Evolutionary conservation across 2,329 filamentous ascomycete genomes (phyloP).

Genomic region (Metarhizium album): DNA sequence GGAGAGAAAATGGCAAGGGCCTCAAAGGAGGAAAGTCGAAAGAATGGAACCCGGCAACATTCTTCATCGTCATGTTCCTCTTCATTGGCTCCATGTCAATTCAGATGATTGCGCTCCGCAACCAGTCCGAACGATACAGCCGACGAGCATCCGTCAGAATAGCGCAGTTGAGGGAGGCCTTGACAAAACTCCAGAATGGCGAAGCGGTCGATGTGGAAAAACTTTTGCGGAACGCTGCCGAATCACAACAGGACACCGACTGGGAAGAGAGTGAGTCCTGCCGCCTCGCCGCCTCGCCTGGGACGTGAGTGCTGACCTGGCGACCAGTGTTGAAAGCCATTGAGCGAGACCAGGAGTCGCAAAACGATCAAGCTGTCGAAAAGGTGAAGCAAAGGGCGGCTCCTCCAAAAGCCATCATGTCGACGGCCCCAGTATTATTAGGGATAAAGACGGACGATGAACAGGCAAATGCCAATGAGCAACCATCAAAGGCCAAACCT

Average conservation of each 20-base stretch:
- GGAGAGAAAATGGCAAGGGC: slow-evolving; percentile 29
- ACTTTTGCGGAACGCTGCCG: slow-evolving; percentile 61
- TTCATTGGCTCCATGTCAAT: slow-evolving; percentile 95
- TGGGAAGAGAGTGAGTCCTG: slow-evolving; percentile 68
- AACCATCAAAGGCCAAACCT: slow-evolving; percentile 16
- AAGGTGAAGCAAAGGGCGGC: background rate
- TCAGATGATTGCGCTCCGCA: slow-evolving; percentile 73
- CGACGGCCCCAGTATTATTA: slow-evolving; percentile 5
- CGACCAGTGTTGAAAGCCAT: slow-evolving; percentile 52
- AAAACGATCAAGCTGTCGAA: slow-evolving; percentile 1
- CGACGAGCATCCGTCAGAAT: slow-evolving; percentile 74
- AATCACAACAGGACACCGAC: slow-evolving; percentile 62
- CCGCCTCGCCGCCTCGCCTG: background rate
- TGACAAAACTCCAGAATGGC: slow-evolving; percentile 58
- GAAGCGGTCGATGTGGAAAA: slow-evolving; percentile 80
- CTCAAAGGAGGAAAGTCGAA: slow-evolving; percentile 36
- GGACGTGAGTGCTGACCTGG: slow-evolving; percentile 9
- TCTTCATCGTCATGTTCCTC: slow-evolving; percentile 71
- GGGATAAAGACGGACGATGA: slow-evolving; percentile 6
- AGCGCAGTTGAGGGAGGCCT: slow-evolving; percentile 60
- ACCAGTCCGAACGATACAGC: slow-evolving; percentile 60
- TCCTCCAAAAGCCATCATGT: slow-evolving; percentile 3
- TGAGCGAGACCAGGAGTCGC: slow-evolving; percentile 46
- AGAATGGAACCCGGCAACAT: slow-evolving; percentile 72
- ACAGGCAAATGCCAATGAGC: slow-evolving; percentile 9